Evolutionary conservation across 192 early-diverging fungal genomes (phyloP).

Genomic region (Geranomyces michiganensis): DNA sequence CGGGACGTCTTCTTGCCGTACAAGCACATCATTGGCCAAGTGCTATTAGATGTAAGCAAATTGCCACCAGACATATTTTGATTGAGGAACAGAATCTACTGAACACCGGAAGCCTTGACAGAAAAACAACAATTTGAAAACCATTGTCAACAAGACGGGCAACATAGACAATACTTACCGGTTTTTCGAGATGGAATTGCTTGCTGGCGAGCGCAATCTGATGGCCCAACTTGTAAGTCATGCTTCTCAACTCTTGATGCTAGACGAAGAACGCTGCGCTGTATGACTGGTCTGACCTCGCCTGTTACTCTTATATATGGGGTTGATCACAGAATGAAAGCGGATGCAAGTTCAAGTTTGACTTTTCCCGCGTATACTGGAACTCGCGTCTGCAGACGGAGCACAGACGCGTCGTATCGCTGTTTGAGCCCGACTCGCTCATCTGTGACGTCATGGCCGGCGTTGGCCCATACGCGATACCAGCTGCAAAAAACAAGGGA

Average conservation of each 20-base stretch:
- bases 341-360: constrained; percentile 87
- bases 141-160: constrained; percentile 97
- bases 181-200: constrained; percentile 95
- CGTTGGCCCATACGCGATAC: constrained; percentile 94
- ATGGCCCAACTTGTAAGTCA: constrained; percentile 78
- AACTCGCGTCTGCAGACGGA: constrained; percentile 95
- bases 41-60: constrained; percentile 82
- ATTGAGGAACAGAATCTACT: background rate
- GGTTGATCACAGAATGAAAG: constrained; percentile 72
- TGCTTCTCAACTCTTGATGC: too few relatives aligned
- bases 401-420: constrained; percentile 85
- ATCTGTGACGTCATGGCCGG: constrained; percentile 97
- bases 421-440: constrained; percentile 69
- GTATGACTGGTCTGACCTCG: too few relatives aligned
- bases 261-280: too few relatives aligned
- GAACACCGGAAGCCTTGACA: constrained; percentile 28
- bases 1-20: constrained; percentile 88
- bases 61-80: background rate
- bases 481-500: constrained; percentile 78
- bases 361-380: constrained; percentile 99
- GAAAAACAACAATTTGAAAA: constrained; percentile 86
- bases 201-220: constrained; percentile 88
- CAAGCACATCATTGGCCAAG: constrained; percentile 89
- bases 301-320: too few relatives aligned
- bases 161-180: constrained; percentile 94